A percentile compares a stretch with the other conserved stretches of the same genome.
Conservation (phyloP, 441 rosid species). For the Populus hybrid region DNA sequence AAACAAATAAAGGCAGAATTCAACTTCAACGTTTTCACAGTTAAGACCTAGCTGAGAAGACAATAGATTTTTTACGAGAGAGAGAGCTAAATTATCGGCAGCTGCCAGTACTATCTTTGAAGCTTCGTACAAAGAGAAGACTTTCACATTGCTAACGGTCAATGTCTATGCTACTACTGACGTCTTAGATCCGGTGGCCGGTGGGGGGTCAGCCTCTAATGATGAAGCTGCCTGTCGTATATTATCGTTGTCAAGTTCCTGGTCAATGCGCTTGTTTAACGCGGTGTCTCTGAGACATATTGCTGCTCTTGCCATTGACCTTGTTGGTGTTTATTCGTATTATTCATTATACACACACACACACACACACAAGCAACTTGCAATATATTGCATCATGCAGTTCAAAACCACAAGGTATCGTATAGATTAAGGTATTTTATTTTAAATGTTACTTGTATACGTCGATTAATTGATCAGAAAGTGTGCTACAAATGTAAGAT, state of each 20-base stretch:
- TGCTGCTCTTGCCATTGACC: conserved; percentile 36
- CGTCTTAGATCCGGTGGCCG: conserved; percentile 18
- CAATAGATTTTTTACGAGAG: not conserved
- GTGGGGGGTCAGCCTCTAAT: conserved; percentile 2
- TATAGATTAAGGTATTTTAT: too few relatives aligned
- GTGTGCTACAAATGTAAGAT: not conserved
- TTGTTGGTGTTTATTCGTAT: not conserved
- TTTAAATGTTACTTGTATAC: not conserved
- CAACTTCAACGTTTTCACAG: conserved; percentile 32
- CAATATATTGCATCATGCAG: not conserved
- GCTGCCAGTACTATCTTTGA: conserved; percentile 38
- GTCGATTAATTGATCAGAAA: not conserved
- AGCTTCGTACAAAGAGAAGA: conserved; percentile 38
- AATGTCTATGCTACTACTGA: conserved; percentile 18
- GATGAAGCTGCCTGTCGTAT: not conserved
- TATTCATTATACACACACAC: too few relatives aligned
- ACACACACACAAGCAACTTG: not conserved
- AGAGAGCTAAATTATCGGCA: conserved; percentile 46
- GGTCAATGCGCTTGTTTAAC: conserved; percentile 40
- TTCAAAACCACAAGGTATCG: not conserved
- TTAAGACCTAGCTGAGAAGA: conserved; percentile 21
- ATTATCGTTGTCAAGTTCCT: conserved; percentile 21
- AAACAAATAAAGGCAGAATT: conserved; percentile 24
- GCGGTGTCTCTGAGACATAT: conserved; percentile 9
- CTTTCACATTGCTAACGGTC: conserved; percentile 36